Evolutionary conservation across 768 basidiomycete species (phyloP).

Genomic region (Naematelia aurantialba): DNA sequence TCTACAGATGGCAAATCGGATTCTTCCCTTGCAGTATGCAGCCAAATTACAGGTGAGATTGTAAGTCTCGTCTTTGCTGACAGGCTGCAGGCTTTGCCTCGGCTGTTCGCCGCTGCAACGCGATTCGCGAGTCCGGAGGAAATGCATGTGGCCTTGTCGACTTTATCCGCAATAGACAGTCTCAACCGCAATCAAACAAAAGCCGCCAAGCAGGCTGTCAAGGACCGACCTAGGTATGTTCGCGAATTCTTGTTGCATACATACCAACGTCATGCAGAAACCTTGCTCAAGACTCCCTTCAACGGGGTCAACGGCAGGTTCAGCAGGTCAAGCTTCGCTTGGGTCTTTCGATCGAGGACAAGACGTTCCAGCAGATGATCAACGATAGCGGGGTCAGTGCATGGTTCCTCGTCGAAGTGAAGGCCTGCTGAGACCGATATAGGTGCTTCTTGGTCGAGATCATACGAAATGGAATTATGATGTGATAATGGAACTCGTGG

Average conservation of each 20-base stretch:
- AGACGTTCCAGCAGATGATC: conserved; percentile 75
- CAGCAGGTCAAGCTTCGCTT: conserved; percentile 85
- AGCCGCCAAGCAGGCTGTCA: conserved; percentile 52
- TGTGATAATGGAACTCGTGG: conserved; percentile 76
- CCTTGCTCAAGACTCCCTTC: conserved; percentile 67
- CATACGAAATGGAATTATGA: conserved; percentile 91
- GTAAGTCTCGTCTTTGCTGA: neutral
- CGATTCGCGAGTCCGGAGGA: conserved; percentile 73
- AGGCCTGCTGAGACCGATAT: conserved; percentile 3
- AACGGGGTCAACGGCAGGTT: conserved; percentile 82
- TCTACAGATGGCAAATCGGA: conserved; percentile 78
- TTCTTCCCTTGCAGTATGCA: conserved; percentile 75
- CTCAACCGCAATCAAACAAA: conserved; percentile 84
- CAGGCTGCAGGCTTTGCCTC: conserved; percentile 66
- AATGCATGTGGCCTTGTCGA: conserved; percentile 75
- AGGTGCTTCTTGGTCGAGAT: conserved; percentile 86
- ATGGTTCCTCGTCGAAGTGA: neutral
- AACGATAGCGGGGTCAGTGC: conserved; percentile 74
- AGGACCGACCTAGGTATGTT: conserved; percentile 18
- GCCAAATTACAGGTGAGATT: conserved; percentile 73
- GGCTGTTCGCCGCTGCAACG: conserved; percentile 73
- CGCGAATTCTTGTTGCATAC: neutral
- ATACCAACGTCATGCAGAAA: neutral
- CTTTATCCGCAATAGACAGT: conserved; percentile 83
- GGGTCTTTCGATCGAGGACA: conserved; percentile 93